Percentiles rank a stretch among this genome's conserved stretches.
Evolutionary conservation across 1,284 basidiomycete species (phyloP).

Genomic region (Malassezia caprae): DNA sequence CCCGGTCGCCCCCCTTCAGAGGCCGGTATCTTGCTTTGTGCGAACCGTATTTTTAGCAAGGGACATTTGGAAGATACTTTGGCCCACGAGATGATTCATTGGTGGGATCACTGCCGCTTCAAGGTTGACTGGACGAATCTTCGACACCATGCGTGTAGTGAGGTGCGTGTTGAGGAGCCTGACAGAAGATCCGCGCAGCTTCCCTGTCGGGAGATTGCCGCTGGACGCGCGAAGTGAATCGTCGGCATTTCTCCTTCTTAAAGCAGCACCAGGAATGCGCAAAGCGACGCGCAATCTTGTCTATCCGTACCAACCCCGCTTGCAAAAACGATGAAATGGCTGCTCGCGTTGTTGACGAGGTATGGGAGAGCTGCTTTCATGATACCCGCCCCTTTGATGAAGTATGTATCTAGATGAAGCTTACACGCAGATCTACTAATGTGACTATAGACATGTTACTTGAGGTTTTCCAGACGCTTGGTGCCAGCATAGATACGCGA

Average conservation of each 20-base stretch:
- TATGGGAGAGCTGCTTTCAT: slow-evolving; percentile 88
- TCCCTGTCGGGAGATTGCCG: slow-evolving; percentile 85
- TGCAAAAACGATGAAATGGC: slow-evolving; percentile 68
- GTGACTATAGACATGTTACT: slow-evolving; percentile 13
- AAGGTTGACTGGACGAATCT: slow-evolving; percentile 83
- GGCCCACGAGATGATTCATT: slow-evolving; percentile 87
- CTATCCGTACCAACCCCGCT: slow-evolving; percentile 68
- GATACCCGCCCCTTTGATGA: slow-evolving; percentile 96
- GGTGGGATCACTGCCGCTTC: slow-evolving; percentile 89
- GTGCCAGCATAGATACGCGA: slow-evolving; percentile 43
- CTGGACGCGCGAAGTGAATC: slow-evolving; percentile 63
- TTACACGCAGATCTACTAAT: slow-evolving; percentile 27
- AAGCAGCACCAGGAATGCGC: slow-evolving; percentile 88
- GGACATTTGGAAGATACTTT: slow-evolving; percentile 84
- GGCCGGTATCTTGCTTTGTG: slow-evolving; percentile 36
- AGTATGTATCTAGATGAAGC: slow-evolving; percentile 51
- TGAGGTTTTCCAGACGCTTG: slow-evolving; percentile 38
- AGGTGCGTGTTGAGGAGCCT: slow-evolving; percentile 56
- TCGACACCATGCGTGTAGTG: slow-evolving; percentile 85
- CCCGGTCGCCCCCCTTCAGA: slow-evolving; percentile 21
- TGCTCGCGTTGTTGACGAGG: slow-evolving; percentile 81
- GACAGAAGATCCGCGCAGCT: slow-evolving; percentile 73
- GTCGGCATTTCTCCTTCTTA: slow-evolving; percentile 68
- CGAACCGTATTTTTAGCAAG: slow-evolving; percentile 56
- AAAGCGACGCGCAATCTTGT: slow-evolving; percentile 70